Evolutionary conservation across 768 basidiomycete genomes (phyloP).

Genomic region (Termitomyces sp.): DNA sequence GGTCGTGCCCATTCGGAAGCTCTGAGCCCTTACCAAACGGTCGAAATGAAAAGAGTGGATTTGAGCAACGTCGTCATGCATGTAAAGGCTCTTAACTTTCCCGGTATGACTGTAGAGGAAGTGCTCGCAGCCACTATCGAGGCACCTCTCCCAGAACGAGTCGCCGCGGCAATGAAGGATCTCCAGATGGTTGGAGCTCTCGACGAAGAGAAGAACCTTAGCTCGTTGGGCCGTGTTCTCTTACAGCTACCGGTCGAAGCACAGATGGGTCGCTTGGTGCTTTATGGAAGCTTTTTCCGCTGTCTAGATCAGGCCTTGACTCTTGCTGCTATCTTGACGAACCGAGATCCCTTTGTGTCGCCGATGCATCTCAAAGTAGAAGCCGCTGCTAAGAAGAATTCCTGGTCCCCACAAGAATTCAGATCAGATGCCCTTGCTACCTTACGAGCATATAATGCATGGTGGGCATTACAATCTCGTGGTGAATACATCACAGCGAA

Average conservation of each 20-base stretch:
- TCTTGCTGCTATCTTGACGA: constrained; percentile 87
- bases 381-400: constrained; percentile 69
- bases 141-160: constrained; percentile 76
- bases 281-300: constrained; percentile 91
- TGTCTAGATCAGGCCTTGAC: constrained; percentile 87
- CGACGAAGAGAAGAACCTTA: constrained; percentile 71
- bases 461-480: constrained; percentile 69
- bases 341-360: constrained; percentile 87
- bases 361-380: constrained; percentile 75
- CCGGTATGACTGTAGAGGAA: constrained; percentile 81
- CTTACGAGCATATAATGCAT: constrained; percentile 77
- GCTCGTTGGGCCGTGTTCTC: constrained; percentile 84
- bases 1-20: constrained; percentile 56
- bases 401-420: constrained; percentile 79
- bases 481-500: constrained; percentile 69
- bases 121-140: constrained; percentile 85
- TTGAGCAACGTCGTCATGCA: constrained; percentile 95
- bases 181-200: constrained; percentile 88
- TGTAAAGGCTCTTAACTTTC: constrained; percentile 89
- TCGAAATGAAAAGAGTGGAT: constrained; percentile 94
- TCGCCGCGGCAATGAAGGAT: constrained; percentile 74
- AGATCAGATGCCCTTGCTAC: constrained; percentile 82
- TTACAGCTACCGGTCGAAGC: constrained; percentile 89
- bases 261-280: constrained; percentile 84
- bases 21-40: constrained; percentile 79